phyloP scores from a whole-genome alignment of 495 filamentous ascomycete species.

The Trichoderma asperelloides region DNA sequence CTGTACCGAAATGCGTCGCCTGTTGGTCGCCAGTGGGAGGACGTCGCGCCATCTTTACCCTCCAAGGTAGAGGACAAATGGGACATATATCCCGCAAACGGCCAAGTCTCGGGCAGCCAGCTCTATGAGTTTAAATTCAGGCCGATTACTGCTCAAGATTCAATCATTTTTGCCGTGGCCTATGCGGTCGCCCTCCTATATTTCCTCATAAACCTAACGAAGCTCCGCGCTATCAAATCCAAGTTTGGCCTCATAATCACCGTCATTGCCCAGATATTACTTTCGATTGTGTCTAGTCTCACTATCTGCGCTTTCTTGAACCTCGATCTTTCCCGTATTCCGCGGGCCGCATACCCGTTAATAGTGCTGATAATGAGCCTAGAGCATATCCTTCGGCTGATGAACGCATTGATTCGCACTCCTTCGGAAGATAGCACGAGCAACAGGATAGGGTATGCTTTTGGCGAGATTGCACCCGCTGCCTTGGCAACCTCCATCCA shows the following conservation, averaged over 20 bases:
- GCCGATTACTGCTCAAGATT: conserved; percentile 52
- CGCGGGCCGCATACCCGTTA: conserved; percentile 54
- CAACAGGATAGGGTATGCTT: conserved; percentile 52
- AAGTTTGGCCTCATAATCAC: conserved; percentile 56
- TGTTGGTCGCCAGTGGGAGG: conserved; percentile 51
- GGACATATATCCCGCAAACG: conserved; percentile 51
- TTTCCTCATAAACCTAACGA: conserved; percentile 48
- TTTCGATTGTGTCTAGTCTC: conserved; percentile 59
- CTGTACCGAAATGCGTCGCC: conserved; percentile 52
- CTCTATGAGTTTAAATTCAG: conserved; percentile 67
- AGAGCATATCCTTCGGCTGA: conserved; percentile 64
- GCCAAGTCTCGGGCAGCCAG: conserved; percentile 38
- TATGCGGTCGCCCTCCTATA: conserved; percentile 52
- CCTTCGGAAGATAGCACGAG: conserved; percentile 51
- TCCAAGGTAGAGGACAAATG: conserved; percentile 35
- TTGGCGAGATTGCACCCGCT: conserved; percentile 59
- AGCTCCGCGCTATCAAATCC: conserved; percentile 59
- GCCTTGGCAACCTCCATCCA: conserved; percentile 50
- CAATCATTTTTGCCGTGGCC: conserved; percentile 46
- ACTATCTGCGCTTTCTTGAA: conserved; percentile 53
- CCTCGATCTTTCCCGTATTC: conserved; percentile 51
- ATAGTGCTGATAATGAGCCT: conserved; percentile 63
- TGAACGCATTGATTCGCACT: conserved; percentile 59
- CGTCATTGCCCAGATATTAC: conserved; percentile 53
- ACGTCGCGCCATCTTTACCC: conserved; percentile 40